Conservation (phyloP, 2,329 filamentous ascomycete genomes). For the Colletotrichum incanum region DNA sequence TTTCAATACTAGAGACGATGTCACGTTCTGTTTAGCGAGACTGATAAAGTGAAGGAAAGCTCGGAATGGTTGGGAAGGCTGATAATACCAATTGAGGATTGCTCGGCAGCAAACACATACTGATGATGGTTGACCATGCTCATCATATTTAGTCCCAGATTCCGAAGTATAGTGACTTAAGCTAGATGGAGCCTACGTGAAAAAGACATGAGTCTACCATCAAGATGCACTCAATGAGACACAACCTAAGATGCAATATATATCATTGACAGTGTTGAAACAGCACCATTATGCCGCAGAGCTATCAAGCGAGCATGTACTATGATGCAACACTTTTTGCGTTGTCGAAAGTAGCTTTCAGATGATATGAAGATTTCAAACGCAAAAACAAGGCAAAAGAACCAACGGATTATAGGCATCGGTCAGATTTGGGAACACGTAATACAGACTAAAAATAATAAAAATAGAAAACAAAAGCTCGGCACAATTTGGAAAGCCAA, state of each 20-base stretch:
- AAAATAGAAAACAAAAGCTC: too few species aligned
- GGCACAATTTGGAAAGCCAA: too few species aligned
- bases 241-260: too few species aligned
- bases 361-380: neutral
- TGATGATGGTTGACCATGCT: neutral
- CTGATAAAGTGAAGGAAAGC: neutral
- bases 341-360: neutral
- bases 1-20: conserved; percentile 66
- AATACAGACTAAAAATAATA: too few species aligned
- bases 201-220: too few species aligned
- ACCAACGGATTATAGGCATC: neutral
- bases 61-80: too few species aligned
- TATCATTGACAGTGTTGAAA: too few species aligned
- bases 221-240: too few species aligned
- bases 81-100: rapidly evolving
- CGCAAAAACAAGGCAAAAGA: neutral
- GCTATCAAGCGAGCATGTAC: too few species aligned
- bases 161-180: neutral
- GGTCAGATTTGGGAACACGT: neutral
- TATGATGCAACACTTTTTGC: neutral
- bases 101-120: too few species aligned
- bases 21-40: neutral
- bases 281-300: too few species aligned
- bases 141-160: neutral
- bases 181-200: too few species aligned